phyloP scores from a whole-genome alignment of 2,329 filamentous ascomycete species.

The Mollisia scopiformis region DNA sequence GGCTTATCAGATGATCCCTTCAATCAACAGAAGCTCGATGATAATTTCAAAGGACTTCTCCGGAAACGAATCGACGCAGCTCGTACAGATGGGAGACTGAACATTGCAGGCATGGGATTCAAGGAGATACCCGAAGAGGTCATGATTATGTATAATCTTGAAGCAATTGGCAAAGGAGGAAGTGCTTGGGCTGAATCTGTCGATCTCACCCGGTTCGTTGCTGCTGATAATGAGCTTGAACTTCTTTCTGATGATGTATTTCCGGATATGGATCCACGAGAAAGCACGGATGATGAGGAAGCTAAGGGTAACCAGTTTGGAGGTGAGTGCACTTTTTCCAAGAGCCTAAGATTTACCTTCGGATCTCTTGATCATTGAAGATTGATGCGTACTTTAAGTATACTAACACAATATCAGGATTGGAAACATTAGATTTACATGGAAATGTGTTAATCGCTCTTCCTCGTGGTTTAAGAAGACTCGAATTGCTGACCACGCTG shows the following conservation, averaged over 20 bases:
- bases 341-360: no score
- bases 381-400: no score
- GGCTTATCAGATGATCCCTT: constrained; percentile 69
- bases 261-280: constrained; percentile 66
- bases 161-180: constrained; percentile 63
- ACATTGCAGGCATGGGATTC: constrained; percentile 83
- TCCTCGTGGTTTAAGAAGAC: constrained; percentile 74
- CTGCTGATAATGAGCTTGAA: constrained; percentile 87
- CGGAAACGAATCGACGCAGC: constrained; percentile 73
- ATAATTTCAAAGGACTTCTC: constrained; percentile 66
- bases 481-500: constrained; percentile 75
- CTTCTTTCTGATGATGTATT: constrained; percentile 75
- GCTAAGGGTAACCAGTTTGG: constrained; percentile 76
- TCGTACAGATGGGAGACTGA: constrained; percentile 78
- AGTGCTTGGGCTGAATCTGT: constrained; percentile 90
- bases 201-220: constrained; percentile 81
- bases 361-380: no score
- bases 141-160: constrained; percentile 86
- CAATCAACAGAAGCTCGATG: constrained; percentile 62
- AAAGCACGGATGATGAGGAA: constrained; percentile 64
- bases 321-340: constrained; percentile 4
- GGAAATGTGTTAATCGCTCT: constrained; percentile 76
- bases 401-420: constrained; percentile 42
- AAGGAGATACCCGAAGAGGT: constrained; percentile 82
- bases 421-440: constrained; percentile 84